phyloP scores from a whole-genome alignment of 2,329 filamentous ascomycete genomes.

The Phialocephala subalpina region DNA sequence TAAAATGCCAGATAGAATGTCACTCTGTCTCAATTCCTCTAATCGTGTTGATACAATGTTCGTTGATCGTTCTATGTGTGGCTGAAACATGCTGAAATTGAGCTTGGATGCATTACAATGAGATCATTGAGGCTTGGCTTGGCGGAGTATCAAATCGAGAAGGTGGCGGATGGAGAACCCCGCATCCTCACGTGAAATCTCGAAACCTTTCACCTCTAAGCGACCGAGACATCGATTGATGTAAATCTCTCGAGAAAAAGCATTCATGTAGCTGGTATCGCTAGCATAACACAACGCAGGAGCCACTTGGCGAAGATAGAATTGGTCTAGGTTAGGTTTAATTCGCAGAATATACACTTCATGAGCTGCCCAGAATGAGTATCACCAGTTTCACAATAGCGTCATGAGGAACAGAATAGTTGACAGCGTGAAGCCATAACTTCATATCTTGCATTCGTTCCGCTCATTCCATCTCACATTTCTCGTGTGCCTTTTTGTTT shows the following conservation, averaged over 20 bases:
- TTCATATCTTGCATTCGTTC: constrained; percentile 33
- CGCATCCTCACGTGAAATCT: neutral
- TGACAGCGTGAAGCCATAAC: constrained; percentile 34
- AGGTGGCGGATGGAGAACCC: neutral
- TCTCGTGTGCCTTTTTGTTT: constrained; percentile 28
- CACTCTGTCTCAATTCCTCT: neutral
- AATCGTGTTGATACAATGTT: neutral
- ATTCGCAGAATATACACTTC: neutral
- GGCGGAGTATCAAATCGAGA: constrained; percentile 7
- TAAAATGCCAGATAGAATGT: too few species aligned
- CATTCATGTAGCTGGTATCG: neutral
- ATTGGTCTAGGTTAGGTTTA: neutral
- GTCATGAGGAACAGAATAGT: neutral
- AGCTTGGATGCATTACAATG: constrained; percentile 15
- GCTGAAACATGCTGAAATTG: neutral
- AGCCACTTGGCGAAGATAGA: neutral
- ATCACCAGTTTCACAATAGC: neutral
- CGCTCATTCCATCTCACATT: constrained; percentile 22
- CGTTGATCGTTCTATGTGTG: neutral
- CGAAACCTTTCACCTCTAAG: neutral
- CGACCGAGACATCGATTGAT: neutral
- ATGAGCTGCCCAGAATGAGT: neutral
- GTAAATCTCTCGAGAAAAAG: neutral
- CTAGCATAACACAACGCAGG: neutral
- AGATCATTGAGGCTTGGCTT: constrained; percentile 23